These are phyloP conservation scores for Metschnikowia dekortorum DNA, from an alignment of 805 yeast species.

Conservation along the genomic window DNA sequence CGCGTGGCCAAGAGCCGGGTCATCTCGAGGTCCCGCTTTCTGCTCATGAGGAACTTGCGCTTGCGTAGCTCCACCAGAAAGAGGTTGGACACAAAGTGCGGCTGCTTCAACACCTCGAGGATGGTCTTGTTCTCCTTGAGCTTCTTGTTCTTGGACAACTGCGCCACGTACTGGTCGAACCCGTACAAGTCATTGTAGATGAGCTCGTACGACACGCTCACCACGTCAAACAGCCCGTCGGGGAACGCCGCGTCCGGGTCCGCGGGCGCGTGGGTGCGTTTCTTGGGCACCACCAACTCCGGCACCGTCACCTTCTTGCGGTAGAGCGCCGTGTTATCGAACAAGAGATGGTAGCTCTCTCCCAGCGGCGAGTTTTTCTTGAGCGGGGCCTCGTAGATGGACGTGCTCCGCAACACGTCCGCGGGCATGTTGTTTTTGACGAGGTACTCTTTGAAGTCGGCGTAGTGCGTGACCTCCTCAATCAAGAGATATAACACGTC, in stretches of 20 bases:
- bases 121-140: conserved; percentile 29
- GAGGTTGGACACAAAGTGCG: conserved; percentile 19
- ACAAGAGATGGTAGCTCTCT: conserved; percentile 36
- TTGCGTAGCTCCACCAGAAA: conserved; percentile 46
- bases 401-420: conserved; percentile 22
- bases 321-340: conserved; percentile 53
- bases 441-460: conserved; percentile 44
- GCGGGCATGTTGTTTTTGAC: conserved; percentile 33
- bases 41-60: conserved; percentile 48
- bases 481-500: conserved; percentile 46
- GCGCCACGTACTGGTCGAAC: conserved; percentile 20
- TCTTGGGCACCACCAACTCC: conserved; percentile 30
- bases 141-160: conserved; percentile 21
- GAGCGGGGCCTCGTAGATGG: conserved; percentile 6
- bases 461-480: conserved; percentile 37
- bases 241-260: conserved; percentile 27
- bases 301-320: conserved; percentile 27
- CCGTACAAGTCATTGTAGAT: conserved; percentile 29
- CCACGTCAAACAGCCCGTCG: conserved; percentile 29
- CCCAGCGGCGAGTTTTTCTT: conserved; percentile 8
- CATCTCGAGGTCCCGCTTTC: conserved; percentile 62
- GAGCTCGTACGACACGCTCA: conserved; percentile 26
- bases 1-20: conserved; percentile 60
- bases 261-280: conserved; percentile 29
- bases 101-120: conserved; percentile 14